Conservation (phyloP, 768 basidiomycete genomes). For the Krasilnikovozyma curviuscula region DNA sequence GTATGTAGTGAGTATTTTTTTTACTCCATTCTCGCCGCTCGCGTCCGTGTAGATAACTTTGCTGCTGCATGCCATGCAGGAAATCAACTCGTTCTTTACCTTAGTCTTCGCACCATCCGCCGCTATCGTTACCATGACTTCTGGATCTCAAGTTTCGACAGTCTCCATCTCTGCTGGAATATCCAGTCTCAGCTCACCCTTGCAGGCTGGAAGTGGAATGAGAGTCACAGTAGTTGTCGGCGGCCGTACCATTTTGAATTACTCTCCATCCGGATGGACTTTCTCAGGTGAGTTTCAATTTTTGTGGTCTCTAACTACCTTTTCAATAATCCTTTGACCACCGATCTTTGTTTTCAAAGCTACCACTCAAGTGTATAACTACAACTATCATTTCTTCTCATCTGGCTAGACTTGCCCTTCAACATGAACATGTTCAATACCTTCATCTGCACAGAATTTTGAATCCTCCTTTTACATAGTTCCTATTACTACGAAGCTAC, state of each 20-base stretch:
- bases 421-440: too few species aligned
- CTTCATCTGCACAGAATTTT: too few species aligned
- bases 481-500: too few species aligned
- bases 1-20: not conserved
- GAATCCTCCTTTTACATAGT: too few species aligned
- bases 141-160: slow-evolving; percentile 33
- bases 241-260: slow-evolving; percentile 32
- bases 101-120: slow-evolving; percentile 42
- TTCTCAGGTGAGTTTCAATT: too few species aligned
- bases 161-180: slow-evolving; percentile 40
- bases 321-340: too few species aligned
- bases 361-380: not conserved
- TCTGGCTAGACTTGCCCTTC: not conserved
- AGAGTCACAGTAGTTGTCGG: slow-evolving; percentile 33
- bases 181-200: slow-evolving; percentile 42
- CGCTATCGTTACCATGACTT: slow-evolving; percentile 38
- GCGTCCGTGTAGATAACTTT: not conserved
- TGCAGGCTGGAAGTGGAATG: slow-evolving; percentile 35
- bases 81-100: slow-evolving; percentile 47
- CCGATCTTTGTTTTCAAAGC: too few species aligned
- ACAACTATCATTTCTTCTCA: not conserved
- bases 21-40: not conserved
- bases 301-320: too few species aligned
- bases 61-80: slow-evolving; percentile 30
- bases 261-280: slow-evolving; percentile 36